Evolutionary conservation across 2,329 filamentous ascomycete species (phyloP), one percentile per base, ranked within the genome.

Genomic region (Peltaster fructicola): DNA sequence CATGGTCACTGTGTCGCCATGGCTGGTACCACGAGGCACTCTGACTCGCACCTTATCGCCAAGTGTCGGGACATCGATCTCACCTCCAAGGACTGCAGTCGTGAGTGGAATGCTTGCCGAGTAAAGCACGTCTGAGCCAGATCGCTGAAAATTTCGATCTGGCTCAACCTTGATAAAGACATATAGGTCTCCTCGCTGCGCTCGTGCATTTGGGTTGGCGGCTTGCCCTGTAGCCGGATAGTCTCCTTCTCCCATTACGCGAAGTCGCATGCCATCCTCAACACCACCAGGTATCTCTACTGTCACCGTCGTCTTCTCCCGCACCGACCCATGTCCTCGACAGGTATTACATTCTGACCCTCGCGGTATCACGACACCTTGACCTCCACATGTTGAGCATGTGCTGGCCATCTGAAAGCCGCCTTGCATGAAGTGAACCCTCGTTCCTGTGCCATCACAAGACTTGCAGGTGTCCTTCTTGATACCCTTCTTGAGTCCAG

Each of bases 361-460:
- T 38, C 66, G 69, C 3, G 88, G 82, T 16, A 81, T 74, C 3
- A 66, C 63, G 25, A 73, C 59, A 23, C 88, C 88, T 21, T 68
- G 72, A 3, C 88, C 88, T 25, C 72, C 73, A 48, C 88, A 98
- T 17, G 69, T 57, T 11, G 67, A 63, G 51, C 88, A 98, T 2
- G 82, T 90, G 33, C 79, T 80, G 4, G 79, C 80, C 74, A 98
- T 85, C 56, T 95, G 85, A 56, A 98, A 95, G 13, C 82, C 84
- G 26, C 82, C 82, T 40, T 80, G 73, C 66, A 93, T 77, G 44
- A 81, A 75, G 51, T 91, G 81, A 23, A 95, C 73, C 29, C 79
- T 65, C 17, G 77, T 79, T 24, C 88, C 88, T 2, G 81, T 81
- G 9, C 88, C 88, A 32, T 77, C 73, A 49, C 88, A 98, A 26